Evolutionary conservation across 306 rosid genomes (phyloP).

Genomic region (Vachellia collinsii): DNA sequence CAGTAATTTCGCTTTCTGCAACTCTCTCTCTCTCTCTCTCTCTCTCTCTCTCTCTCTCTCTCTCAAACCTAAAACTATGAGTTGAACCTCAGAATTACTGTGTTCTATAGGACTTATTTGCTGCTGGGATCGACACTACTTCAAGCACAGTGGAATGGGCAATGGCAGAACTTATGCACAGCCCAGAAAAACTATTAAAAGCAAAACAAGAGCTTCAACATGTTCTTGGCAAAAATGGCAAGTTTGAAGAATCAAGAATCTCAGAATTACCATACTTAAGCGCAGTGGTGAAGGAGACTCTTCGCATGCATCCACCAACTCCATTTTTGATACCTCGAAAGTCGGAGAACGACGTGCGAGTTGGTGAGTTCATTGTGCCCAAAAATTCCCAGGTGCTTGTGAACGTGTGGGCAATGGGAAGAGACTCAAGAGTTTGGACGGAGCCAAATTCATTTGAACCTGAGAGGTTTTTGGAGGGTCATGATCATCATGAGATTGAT

Average conservation of each 20-base stretch:
- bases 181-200: slow-evolving; percentile 20
- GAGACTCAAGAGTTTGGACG: slow-evolving; percentile 37
- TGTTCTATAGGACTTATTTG: slow-evolving; percentile 6
- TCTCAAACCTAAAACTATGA: neutral
- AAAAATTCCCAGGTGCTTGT: slow-evolving; percentile 29
- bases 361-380: slow-evolving; percentile 21
- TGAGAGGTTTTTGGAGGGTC: slow-evolving; percentile 35
- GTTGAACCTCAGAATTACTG: neutral
- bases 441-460: slow-evolving; percentile 36
- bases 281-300: slow-evolving; percentile 38
- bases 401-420: slow-evolving; percentile 41
- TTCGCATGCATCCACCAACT: slow-evolving; percentile 38
- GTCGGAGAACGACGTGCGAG: neutral
- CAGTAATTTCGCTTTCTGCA: no score
- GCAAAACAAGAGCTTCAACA: slow-evolving; percentile 23
- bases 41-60: no score
- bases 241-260: slow-evolving; percentile 35
- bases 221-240: neutral
- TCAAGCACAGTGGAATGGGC: slow-evolving; percentile 43
- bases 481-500: slow-evolving; percentile 23
- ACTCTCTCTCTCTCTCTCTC: no score
- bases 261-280: slow-evolving; percentile 27
- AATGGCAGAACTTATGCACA: slow-evolving; percentile 37
- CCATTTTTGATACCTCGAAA: slow-evolving; percentile 40
- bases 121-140: slow-evolving; percentile 36